Conservation (phyloP, 371 early-diverging fungal species). For the Apophysomyces trapeziformis region DNA sequence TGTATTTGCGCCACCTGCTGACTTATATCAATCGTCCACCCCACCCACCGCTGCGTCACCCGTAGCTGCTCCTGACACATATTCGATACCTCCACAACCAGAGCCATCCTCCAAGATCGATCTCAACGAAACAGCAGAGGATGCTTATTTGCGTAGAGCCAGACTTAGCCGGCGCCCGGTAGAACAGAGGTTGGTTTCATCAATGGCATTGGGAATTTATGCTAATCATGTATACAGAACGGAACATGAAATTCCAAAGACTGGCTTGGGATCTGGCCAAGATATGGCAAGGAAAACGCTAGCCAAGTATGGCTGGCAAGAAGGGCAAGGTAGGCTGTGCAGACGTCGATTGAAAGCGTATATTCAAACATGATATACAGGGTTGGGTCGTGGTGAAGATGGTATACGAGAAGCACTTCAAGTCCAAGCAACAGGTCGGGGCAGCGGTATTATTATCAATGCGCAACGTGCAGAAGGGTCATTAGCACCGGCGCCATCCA, state of each 20-base stretch:
- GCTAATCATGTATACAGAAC: neutral
- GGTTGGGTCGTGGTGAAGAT: slow-evolving; percentile 39
- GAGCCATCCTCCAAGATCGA: slow-evolving; percentile 24
- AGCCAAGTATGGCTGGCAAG: slow-evolving; percentile 42
- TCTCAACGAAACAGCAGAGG: slow-evolving; percentile 67
- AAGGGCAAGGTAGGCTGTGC: slow-evolving; percentile 40
- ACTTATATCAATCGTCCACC: slow-evolving; percentile 21
- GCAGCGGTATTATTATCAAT: slow-evolving; percentile 39
- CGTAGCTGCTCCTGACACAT: slow-evolving; percentile 6
- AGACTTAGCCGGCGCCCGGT: slow-evolving; percentile 43
- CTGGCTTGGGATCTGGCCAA: slow-evolving; percentile 27
- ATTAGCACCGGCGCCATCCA: slow-evolving; percentile 1
- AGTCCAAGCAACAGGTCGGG: slow-evolving; percentile 37
- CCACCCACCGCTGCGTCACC: slow-evolving; percentile 13
- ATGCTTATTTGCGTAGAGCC: slow-evolving; percentile 71
- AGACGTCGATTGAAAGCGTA: neutral
- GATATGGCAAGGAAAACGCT: slow-evolving; percentile 41
- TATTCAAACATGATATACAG: slow-evolving; percentile 13
- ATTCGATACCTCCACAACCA: slow-evolving; percentile 8
- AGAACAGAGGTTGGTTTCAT: slow-evolving; percentile 5
- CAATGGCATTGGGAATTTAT: neutral
- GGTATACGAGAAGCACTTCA: slow-evolving; percentile 41
- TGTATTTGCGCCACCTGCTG: slow-evolving; percentile 33
- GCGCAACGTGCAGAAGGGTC: slow-evolving; percentile 3
- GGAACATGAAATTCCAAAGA: slow-evolving; percentile 12